A percentile compares a stretch with the other conserved stretches of the same genome.
phyloP scores from a whole-genome alignment of 2,329 filamentous ascomycete species.

The Hymenoscyphus albidus region DNA sequence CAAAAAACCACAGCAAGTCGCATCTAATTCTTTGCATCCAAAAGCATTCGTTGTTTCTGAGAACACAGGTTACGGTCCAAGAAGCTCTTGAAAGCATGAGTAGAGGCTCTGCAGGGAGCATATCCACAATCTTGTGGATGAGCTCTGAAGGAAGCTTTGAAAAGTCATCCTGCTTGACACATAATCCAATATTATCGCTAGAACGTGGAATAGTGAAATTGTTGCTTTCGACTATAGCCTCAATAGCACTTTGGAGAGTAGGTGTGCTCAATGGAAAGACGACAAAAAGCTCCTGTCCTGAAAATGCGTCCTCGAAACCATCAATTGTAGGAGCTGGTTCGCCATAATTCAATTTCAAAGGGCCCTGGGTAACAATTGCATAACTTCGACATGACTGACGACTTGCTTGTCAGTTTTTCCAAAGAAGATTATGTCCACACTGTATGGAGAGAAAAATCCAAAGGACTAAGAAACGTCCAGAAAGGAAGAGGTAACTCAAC shows the following conservation, averaged over 20 bases:
- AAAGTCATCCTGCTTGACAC: slow-evolving; percentile 11
- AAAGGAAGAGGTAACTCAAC: too few relatives aligned
- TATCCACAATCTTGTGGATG: slow-evolving; percentile 7
- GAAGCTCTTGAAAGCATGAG: slow-evolving; percentile 8
- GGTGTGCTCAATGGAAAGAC: background rate
- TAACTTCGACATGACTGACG: background rate
- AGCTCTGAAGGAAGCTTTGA: slow-evolving; percentile 13
- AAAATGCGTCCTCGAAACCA: background rate
- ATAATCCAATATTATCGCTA: background rate
- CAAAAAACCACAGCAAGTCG: slow-evolving; percentile 13
- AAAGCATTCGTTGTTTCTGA: slow-evolving; percentile 2
- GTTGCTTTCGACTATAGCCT: slow-evolving; percentile 8
- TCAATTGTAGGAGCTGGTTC: background rate
- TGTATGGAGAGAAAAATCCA: too few relatives aligned
- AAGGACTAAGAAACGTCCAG: too few relatives aligned
- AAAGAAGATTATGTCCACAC: too few relatives aligned
- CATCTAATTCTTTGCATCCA: slow-evolving; percentile 8
- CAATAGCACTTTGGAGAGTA: background rate
- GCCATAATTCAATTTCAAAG: background rate
- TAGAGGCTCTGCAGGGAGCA: slow-evolving; percentile 6
- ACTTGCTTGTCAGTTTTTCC: too few relatives aligned
- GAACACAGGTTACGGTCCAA: background rate
- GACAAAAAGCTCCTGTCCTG: background rate
- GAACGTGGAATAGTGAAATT: slow-evolving; percentile 8
- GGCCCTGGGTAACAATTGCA: background rate